A percentile compares a stretch with the other conserved stretches of the same genome.
These are phyloP conservation scores for Xanthoconium stramineum DNA, from an alignment of 768 basidiomycete species.

Conservation along the genomic window DNA sequence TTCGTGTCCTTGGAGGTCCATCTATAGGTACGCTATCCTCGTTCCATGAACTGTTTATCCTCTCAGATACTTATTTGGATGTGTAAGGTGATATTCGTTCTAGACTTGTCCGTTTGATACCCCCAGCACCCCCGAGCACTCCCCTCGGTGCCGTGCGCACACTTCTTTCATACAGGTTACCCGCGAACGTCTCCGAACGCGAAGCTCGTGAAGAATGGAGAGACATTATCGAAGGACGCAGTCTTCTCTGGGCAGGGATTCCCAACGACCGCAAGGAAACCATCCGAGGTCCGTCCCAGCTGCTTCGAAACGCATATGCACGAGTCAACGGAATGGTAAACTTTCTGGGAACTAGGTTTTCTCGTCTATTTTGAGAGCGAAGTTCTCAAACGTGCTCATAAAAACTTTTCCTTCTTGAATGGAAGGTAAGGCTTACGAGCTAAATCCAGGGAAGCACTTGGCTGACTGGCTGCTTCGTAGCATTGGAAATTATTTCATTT, in stretches of 20 bases:
- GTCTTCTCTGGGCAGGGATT: slow-evolving; percentile 78
- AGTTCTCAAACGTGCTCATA: slow-evolving; percentile 83
- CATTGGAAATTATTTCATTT: slow-evolving; percentile 89
- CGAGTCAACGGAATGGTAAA: neutral
- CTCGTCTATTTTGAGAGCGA: slow-evolving; percentile 91
- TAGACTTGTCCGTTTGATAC: slow-evolving; percentile 84
- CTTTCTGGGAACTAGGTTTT: slow-evolving; percentile 57
- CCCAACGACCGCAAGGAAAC: slow-evolving; percentile 89
- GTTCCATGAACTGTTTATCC: slow-evolving; percentile 13
- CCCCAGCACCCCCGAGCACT: slow-evolving; percentile 52
- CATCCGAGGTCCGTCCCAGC: slow-evolving; percentile 62
- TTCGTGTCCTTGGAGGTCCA: slow-evolving; percentile 84
- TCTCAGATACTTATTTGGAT: slow-evolving; percentile 7
- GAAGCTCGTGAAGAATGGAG: slow-evolving; percentile 90
- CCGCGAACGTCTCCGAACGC: slow-evolving; percentile 60
- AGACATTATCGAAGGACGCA: slow-evolving; percentile 86
- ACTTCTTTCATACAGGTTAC: slow-evolving; percentile 78
- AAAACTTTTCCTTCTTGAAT: slow-evolving; percentile 91
- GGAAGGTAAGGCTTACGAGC: slow-evolving; percentile 53
- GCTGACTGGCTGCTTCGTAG: slow-evolving; percentile 33
- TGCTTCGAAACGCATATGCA: neutral
- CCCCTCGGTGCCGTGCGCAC: slow-evolving; percentile 70
- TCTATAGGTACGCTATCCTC: slow-evolving; percentile 58
- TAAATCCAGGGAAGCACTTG: neutral
- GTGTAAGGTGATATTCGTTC: slow-evolving; percentile 81